A percentile compares a stretch with the other conserved stretches of the same genome.
These are phyloP conservation scores for Pleomassaria siparia DNA, from an alignment of 2,329 filamentous ascomycete species.

Conservation along the genomic window DNA sequence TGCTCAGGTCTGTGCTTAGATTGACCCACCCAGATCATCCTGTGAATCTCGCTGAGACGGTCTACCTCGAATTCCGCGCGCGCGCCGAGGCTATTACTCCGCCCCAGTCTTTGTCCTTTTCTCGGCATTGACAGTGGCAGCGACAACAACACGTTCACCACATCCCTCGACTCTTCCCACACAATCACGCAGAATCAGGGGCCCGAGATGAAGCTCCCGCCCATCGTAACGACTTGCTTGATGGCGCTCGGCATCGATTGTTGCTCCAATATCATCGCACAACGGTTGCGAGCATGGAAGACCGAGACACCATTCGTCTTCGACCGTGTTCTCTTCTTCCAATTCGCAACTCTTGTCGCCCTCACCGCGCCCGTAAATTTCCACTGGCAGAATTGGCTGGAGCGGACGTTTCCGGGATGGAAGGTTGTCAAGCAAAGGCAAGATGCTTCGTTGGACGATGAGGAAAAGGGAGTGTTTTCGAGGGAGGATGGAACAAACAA, in stretches of 20 bases:
- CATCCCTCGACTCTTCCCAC: background rate
- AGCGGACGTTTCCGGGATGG: conserved; percentile 69
- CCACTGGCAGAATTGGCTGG: conserved; percentile 80
- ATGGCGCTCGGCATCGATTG: conserved; percentile 40
- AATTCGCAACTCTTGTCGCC: conserved; percentile 61
- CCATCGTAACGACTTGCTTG: conserved; percentile 36
- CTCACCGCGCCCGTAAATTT: conserved; percentile 80
- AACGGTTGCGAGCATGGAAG: conserved; percentile 39
- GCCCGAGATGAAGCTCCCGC: conserved; percentile 32
- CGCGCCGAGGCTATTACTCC: background rate
- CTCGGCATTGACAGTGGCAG: too few species aligned
- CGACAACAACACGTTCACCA: background rate
- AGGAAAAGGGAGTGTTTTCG: conserved; percentile 32
- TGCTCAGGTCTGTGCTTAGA: background rate
- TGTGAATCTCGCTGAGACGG: background rate
- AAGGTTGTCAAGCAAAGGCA: conserved; percentile 25
- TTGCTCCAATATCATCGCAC: conserved; percentile 41
- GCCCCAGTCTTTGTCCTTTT: too few species aligned
- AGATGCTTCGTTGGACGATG: conserved; percentile 18
- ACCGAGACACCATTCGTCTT: conserved; percentile 40
- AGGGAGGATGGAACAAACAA: conserved; percentile 32
- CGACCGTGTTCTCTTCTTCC: conserved; percentile 40
- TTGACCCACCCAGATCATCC: background rate
- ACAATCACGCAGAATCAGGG: background rate
- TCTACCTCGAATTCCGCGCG: background rate